Percentiles rank a stretch among this genome's conserved stretches.
phyloP scores from a whole-genome alignment of 164 flowering plant genomes.

The Kalanchoe fedtschenkoi region DNA sequence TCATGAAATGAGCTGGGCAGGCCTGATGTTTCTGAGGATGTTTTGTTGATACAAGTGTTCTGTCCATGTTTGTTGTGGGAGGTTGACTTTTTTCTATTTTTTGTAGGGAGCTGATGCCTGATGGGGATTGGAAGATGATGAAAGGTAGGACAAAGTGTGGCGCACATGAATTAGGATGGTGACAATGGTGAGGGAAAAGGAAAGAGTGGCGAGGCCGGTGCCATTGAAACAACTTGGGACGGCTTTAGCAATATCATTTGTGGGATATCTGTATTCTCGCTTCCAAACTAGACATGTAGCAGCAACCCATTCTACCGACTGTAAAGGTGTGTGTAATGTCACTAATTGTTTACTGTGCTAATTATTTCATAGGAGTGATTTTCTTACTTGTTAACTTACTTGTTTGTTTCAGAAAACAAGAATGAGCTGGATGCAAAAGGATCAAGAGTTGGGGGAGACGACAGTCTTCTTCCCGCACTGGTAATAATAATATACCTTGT shows the following conservation, averaged over 20 bases:
- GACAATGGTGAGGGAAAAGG: conserved; percentile 20
- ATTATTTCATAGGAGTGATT: neutral
- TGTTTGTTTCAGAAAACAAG: neutral
- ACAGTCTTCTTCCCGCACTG: neutral
- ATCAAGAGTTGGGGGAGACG: neutral
- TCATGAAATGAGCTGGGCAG: neutral
- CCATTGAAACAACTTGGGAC: conserved; percentile 52
- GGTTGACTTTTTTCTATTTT: too few relatives aligned
- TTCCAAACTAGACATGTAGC: conserved; percentile 17
- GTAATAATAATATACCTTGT: neutral
- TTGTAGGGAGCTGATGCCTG: too few relatives aligned
- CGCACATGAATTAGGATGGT: neutral
- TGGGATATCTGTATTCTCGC: conserved; percentile 48
- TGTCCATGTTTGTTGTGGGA: neutral
- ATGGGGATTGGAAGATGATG: too few relatives aligned
- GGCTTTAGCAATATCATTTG: conserved; percentile 64
- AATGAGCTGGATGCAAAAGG: neutral
- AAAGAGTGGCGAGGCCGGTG: conserved; percentile 27
- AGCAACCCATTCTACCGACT: conserved; percentile 10
- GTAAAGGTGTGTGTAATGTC: neutral
- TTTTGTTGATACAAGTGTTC: neutral
- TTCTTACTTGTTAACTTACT: neutral
- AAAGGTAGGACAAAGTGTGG: too few relatives aligned
- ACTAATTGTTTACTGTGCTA: neutral
- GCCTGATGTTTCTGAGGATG: neutral